These are phyloP conservation scores for Penicillium fuscoglaucum DNA, from an alignment of 2,329 filamentous ascomycete genomes.

Conservation along the genomic window DNA sequence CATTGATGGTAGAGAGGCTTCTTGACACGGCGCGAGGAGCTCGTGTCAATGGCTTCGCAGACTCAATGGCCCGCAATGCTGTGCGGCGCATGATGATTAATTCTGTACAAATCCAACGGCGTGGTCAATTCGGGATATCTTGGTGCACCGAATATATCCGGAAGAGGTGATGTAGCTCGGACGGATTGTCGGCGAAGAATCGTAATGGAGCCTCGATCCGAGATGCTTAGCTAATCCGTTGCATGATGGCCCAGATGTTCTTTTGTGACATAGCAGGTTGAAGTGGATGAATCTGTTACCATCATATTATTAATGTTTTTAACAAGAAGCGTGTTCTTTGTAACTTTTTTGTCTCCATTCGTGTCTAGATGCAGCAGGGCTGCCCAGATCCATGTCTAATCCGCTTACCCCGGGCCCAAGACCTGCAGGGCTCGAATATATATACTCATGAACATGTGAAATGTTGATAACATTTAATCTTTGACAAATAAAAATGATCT, in stretches of 20 bases:
- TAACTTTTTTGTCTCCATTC: neutral
- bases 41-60: conserved; percentile 38
- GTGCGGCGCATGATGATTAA: conserved; percentile 41
- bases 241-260: conserved; percentile 5
- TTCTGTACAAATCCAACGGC: conserved; percentile 6
- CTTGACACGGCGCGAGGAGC: conserved; percentile 37
- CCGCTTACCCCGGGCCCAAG: conserved; percentile 14
- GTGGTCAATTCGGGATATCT: neutral
- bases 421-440: conserved; percentile 11
- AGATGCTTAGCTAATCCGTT: conserved; percentile 34
- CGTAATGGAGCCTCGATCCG: conserved; percentile 23
- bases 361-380: neutral
- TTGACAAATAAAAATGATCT: neutral
- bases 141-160: conserved; percentile 15
- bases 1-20: conserved; percentile 39
- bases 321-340: neutral
- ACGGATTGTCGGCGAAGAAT: conserved; percentile 21
- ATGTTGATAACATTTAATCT: neutral
- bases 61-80: conserved; percentile 42
- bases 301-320: neutral
- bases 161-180: conserved; percentile 14
- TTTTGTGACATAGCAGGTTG: neutral
- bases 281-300: neutral
- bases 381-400: neutral
- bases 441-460: neutral